Evolutionary conservation across 202 grass and related monocot species (phyloP), one percentile per base, ranked within the genome.

Genomic region (Dendrocalamus latiflorus): DNA sequence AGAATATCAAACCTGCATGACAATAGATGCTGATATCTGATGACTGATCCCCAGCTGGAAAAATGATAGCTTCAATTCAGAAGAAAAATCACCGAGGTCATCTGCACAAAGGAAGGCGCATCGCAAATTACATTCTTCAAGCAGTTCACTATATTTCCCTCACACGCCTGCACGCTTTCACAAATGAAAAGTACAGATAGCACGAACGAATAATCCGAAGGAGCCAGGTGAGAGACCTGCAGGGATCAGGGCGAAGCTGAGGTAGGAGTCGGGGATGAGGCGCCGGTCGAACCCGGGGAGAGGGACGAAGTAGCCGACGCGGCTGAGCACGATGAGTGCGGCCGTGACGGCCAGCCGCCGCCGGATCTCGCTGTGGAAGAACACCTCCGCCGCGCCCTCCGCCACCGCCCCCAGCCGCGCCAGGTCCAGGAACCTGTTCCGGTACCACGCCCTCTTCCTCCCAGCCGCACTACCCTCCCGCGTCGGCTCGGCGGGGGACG

Each of bases 201-300:
- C n/a, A 68, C 13, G 9, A 72, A 11, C 17, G 33, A 8, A n/a
- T 33, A 53, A 56, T 39, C 25, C 11, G 6, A 59, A 16, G 34
- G 53, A 45, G 10, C 4, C 2, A 22, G 6, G 12, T 6, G 11
- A 70, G 7, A 44, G 11, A 86, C 88, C 83, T 86, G 83, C 88
- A 37, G 88, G 88, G 24, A 90, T 72, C 24, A 73, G 66, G 22
- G 83, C 67, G 68, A 90, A 90, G 78, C 88, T 90, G 67, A 90
- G 88, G 61, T 90, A 90, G 4, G 88, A 90, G 48, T 90, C 83
- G 5, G 88, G 88, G 65, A 90, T 90, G 59, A 86, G 78, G n/a
- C n/a, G n/a, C n/a, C n/a, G 95, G 90, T 98, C 93, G 75, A 93
- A 98, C 49, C 95, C 93, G 0, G 95, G 95, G 26, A 98, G 81